Evolutionary conservation across 2,329 filamentous ascomycete species (phyloP).

Genomic region (Trichoderma semiorbis): DNA sequence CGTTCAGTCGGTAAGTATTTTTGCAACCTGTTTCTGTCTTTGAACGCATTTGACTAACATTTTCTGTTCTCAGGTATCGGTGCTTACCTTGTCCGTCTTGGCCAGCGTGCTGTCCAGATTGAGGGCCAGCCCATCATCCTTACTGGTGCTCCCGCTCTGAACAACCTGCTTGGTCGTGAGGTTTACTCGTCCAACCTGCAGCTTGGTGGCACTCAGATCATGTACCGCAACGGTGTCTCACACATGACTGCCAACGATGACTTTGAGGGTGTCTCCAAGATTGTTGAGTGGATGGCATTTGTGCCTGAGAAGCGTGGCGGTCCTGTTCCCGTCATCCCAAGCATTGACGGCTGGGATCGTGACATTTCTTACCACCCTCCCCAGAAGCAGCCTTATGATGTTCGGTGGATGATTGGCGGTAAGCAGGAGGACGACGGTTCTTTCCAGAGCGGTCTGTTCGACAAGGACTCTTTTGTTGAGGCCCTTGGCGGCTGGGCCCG

Average conservation of each 20-base stretch:
- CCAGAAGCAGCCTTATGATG: constrained; percentile 83
- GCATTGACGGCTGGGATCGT: constrained; percentile 85
- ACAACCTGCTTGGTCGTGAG: constrained; percentile 96
- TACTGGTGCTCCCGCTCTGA: constrained; percentile 93
- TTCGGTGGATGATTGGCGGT: constrained; percentile 88
- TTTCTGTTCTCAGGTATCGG: constrained; percentile 69
- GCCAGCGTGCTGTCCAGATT: constrained; percentile 97
- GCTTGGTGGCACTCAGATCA: constrained; percentile 99
- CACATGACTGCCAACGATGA: constrained; percentile 98
- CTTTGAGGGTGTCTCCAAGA: constrained; percentile 96
- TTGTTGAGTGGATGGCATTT: constrained; percentile 97
- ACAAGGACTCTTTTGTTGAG: constrained; percentile 95
- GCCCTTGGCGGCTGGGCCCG: constrained; percentile 94
- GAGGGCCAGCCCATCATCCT: constrained; percentile 98
- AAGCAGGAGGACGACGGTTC: constrained; percentile 66
- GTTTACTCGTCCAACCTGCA: constrained; percentile 99
- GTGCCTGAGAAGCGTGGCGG: constrained; percentile 93
- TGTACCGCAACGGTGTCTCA: constrained; percentile 99
- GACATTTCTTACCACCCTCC: constrained; percentile 81
- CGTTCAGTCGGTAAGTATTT: constrained; percentile 77
- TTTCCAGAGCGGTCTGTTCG: constrained; percentile 89
- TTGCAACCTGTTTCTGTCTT: neutral
- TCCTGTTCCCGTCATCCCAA: constrained; percentile 87
- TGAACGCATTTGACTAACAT: neutral
- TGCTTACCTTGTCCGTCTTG: constrained; percentile 96